Base-by-base conservation (phyloP, 768 basidiomycete species). In the Phanerochaete sordida region DNA sequence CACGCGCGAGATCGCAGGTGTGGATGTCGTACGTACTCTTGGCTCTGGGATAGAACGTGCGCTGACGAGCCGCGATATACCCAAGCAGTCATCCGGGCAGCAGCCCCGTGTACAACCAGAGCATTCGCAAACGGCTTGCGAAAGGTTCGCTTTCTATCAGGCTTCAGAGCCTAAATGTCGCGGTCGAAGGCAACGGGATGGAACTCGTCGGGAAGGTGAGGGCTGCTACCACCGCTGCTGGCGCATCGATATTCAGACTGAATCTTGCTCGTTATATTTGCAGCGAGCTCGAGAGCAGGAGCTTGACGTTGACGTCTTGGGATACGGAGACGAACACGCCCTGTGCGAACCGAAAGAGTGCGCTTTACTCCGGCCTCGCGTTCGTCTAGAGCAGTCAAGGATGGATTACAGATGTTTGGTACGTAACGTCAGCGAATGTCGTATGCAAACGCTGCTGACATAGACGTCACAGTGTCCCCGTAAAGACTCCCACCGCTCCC, bases 361-460 rank as follows among this genome's bases (percentile, higher is more conserved):
- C 90, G 3, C 72, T 95, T 37, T 88, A 82, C 76, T 86, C 85
- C 26, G 87, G 85, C 24, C 65, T 93, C 62, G 84, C 83, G 3
- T 76, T 84, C 2, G 69, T 83, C 54, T 87, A 88, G 16, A 90
- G 84, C 11, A 74, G 77, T 16, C 83, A 81, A 43, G 85, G 84
- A 61, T 95, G 91, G 93, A 89, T 86, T 23, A 96, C 94, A 0
- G 93, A 95, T 72, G 93, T 95, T 27, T 95, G 94, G 91, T 91
- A 72, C 28, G 11, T 35, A 6, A 13, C 19, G 19, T 26, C 11
- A 13, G 51, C 30, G 9, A 35, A n/a, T 28, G 5, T 33, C 9
- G 15, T 3, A 35, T 3, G 12, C n/a, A n/a, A n/a, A 8, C 43
- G 31, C 11, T 26, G 21, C 8, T n/a, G 35, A 43, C 19, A n/a